Percentiles rank a stretch among this genome's conserved stretches.
These are phyloP conservation scores for Fraxinus baroniana DNA, from an alignment of 305 asterid species.

Conservation along the genomic window DNA sequence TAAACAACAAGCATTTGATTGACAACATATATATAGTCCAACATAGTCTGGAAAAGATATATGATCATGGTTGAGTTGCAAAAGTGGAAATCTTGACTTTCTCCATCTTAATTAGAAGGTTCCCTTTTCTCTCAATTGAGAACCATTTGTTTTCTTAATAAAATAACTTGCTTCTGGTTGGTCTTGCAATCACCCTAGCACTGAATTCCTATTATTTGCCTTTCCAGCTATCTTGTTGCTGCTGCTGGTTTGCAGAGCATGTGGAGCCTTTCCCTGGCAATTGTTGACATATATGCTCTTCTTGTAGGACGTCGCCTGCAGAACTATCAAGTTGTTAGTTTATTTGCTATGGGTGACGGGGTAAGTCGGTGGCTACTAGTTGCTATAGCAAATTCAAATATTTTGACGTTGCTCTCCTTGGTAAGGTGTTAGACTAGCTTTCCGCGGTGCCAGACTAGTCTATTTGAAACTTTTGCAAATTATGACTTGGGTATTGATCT, in stretches of 20 bases:
- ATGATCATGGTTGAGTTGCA: not conserved
- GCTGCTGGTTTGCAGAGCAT: conserved; percentile 89
- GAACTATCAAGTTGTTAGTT: conserved; percentile 60
- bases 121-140: not conserved
- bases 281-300: conserved; percentile 80
- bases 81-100: not conserved
- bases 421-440: conserved; percentile 1
- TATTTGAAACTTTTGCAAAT: not conserved
- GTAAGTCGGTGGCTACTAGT: conserved; percentile 48
- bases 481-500: not conserved
- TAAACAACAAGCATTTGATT: not conserved
- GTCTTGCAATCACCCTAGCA: conserved; percentile 14
- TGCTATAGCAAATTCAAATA: conserved; percentile 2
- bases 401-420: not conserved
- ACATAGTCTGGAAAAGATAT: not conserved
- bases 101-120: not conserved
- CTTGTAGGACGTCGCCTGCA: conserved; percentile 87
- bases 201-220: conserved; percentile 20
- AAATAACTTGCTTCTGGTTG: not conserved
- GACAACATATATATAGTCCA: not conserved
- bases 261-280: conserved; percentile 84
- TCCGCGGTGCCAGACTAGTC: not conserved
- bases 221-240: conserved; percentile 88
- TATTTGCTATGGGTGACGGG: conserved; percentile 96
- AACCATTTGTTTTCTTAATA: not conserved